Base-by-base conservation (phyloP, 441 rosid genomes). In the Hura crepitans region DNA sequence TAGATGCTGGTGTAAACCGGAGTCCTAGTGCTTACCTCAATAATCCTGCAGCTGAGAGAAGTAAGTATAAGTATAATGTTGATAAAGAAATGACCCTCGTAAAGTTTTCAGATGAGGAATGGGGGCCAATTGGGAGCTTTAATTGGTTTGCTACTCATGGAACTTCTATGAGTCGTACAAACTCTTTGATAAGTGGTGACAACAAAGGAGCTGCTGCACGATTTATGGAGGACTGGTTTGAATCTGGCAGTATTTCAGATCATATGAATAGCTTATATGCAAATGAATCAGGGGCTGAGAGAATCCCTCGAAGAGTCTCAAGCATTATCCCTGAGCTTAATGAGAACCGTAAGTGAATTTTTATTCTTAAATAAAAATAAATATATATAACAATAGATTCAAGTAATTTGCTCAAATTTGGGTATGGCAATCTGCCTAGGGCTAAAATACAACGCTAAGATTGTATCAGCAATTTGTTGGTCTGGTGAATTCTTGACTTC, bases 91-190 rank as follows among this genome's bases (percentile, higher is more conserved):
- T 93, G 98, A 91, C 97, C 72, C 96, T 93, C 65, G 67, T 93
- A 69, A 93, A 93, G 86, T 93, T 93, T 83, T 89, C 88, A 33
- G 98, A 91, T 76, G 83, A 86, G 42, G 84, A 85, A 70, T 88
- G 95, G 95, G 97, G 97, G 25, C 80, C 97, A 22, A 82, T 88
- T 31, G 97, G 98, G 67, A 88, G 93, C 83, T 91, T 93, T 81
- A 93, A 91, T 70, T 91, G 96, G 97, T 93, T 93, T 83, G 90
- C 97, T 39, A 93, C 97, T 64, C 98, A 93, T 73, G 98, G 98
- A 74, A 93, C 98, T 37, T 93, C 97, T 74, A 93, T 91, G 98
- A 87, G 96, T 75, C 97, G 97, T 59, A 76, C 93, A 69, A 93
- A 93, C 83, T 86, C 96, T 27, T 80, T 93, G 83, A 86, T 93